phyloP scores from a whole-genome alignment of 441 rosid species.

The Breynia disticha region DNA sequence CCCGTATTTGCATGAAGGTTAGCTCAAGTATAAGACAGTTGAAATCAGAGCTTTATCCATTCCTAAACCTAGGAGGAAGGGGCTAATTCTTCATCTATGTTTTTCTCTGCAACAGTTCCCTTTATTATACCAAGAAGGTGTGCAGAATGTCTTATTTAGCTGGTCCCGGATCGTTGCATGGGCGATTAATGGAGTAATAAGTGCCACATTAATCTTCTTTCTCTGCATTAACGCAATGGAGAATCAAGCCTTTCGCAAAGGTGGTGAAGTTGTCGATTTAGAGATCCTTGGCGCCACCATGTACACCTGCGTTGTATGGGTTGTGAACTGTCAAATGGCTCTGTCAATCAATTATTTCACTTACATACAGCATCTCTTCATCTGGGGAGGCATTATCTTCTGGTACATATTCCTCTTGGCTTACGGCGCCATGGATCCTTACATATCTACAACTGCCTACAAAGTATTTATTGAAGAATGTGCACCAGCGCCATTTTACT shows the following conservation, averaged over 20 bases:
- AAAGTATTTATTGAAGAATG: constrained; percentile 63
- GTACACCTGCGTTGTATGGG: constrained; percentile 78
- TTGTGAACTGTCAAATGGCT: constrained; percentile 82
- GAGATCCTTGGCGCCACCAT: constrained; percentile 65
- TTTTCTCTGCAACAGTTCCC: constrained; percentile 44
- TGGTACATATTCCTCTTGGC: constrained; percentile 70
- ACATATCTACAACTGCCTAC: constrained; percentile 60
- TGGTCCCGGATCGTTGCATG: constrained; percentile 77
- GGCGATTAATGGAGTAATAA: constrained; percentile 73
- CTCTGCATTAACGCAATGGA: constrained; percentile 40
- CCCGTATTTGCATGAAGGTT: constrained; percentile 80
- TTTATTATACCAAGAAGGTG: constrained; percentile 61
- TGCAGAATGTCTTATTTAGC: constrained; percentile 59
- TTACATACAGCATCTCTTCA: constrained; percentile 83
- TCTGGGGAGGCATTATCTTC: constrained; percentile 80
- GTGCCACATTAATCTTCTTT: constrained; percentile 70
- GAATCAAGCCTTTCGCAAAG: constrained; percentile 48
- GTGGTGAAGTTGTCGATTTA: constrained; percentile 60
- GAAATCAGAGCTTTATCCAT: too few species aligned
- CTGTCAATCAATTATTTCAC: constrained; percentile 86
- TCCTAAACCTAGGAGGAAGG: too few species aligned
- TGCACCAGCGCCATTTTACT: constrained; percentile 48
- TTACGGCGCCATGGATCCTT: constrained; percentile 53
- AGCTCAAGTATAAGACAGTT: too few species aligned
- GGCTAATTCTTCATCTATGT: too few species aligned